Evolutionary conservation across 208 protist genomes (phyloP).

Genomic region (Leishmania tarentolae): DNA sequence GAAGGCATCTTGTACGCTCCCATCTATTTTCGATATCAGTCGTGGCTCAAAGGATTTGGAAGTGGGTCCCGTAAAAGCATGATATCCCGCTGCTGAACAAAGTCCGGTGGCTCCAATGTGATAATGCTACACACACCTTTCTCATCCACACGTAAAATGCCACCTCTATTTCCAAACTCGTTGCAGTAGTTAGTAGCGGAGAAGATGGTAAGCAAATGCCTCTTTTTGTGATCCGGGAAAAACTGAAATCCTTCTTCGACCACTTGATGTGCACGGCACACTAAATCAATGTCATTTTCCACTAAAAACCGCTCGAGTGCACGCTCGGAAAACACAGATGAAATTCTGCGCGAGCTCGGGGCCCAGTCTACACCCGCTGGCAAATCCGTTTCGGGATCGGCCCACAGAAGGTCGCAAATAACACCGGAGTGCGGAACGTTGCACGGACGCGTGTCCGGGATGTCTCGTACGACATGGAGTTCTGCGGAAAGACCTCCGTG

Average conservation of each 20-base stretch:
- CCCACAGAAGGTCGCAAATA: constrained; percentile 99
- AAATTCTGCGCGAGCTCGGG: constrained; percentile 98
- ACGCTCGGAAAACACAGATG: constrained; percentile 97
- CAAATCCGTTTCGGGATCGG: constrained; percentile 95
- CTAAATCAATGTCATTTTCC: constrained; percentile 98
- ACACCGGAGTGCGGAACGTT: constrained; percentile 98
- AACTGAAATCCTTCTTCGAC: constrained; percentile 99
- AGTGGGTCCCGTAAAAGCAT: constrained; percentile 51
- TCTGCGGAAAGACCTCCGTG: constrained; percentile 97
- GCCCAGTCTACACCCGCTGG: constrained; percentile 96
- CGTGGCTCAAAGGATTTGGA: constrained; percentile 25
- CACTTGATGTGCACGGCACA: constrained; percentile 99
- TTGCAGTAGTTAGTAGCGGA: constrained; percentile 99
- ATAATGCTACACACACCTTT: constrained; percentile 95
- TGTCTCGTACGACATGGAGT: constrained; percentile 90
- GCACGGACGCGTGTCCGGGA: constrained; percentile 95
- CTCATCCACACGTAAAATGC: constrained; percentile 98
- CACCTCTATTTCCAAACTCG: constrained; percentile 99
- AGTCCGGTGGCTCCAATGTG: constrained; percentile 86
- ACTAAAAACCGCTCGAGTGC: constrained; percentile 96
- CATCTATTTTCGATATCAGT: constrained; percentile 9
- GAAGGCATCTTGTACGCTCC: background rate
- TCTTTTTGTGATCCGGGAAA: constrained; percentile 95
- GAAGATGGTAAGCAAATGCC: constrained; percentile 99
- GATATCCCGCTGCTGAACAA: constrained; percentile 76